Percentiles rank a stretch among this genome's conserved stretches.
Evolutionary conservation across 2,329 filamentous ascomycete species (phyloP).

Genomic region (Cordyceps cateniannulata): DNA sequence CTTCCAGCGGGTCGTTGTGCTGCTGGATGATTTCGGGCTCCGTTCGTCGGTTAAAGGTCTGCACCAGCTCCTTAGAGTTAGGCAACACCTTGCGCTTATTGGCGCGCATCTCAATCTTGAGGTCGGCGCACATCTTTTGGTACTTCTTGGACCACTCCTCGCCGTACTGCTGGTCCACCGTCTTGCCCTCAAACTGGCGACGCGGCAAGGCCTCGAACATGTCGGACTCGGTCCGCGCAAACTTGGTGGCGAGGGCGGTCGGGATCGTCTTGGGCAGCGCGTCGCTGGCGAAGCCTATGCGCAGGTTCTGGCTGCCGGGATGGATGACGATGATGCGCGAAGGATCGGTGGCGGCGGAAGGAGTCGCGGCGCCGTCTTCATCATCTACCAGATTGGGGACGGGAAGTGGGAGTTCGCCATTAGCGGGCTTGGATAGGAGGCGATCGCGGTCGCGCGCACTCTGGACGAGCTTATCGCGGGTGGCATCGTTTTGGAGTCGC

Average conservation of each 20-base stretch:
- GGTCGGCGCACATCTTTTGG: slow-evolving; percentile 73
- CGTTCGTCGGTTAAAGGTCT: slow-evolving; percentile 85
- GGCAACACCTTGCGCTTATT: slow-evolving; percentile 93
- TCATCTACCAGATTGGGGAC: slow-evolving; percentile 54
- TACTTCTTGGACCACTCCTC: slow-evolving; percentile 74
- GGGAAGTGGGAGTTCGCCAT: slow-evolving; percentile 57
- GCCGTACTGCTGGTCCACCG: slow-evolving; percentile 75
- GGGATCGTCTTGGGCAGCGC: slow-evolving; percentile 90
- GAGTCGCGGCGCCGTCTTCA: slow-evolving; percentile 48
- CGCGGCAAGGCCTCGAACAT: slow-evolving; percentile 73
- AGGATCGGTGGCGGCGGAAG: slow-evolving; percentile 59
- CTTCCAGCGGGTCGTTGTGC: slow-evolving; percentile 88
- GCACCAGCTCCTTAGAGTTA: slow-evolving; percentile 94
- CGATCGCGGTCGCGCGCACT: slow-evolving; percentile 83
- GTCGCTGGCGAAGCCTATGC: slow-evolving; percentile 93
- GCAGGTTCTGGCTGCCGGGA: slow-evolving; percentile 88
- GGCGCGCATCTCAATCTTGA: slow-evolving; percentile 83
- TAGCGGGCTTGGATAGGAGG: slow-evolving; percentile 68
- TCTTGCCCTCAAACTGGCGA: slow-evolving; percentile 55
- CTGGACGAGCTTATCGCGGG: slow-evolving; percentile 75
- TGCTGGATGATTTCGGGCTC: slow-evolving; percentile 82
- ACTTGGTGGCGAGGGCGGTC: slow-evolving; percentile 81
- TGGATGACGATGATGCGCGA: slow-evolving; percentile 95
- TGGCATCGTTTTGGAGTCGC: slow-evolving; percentile 81
- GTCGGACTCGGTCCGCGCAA: slow-evolving; percentile 74